These are phyloP conservation scores for Discostella stelligera DNA, from an alignment of 352 stramenopile species.

Conservation along the genomic window DNA sequence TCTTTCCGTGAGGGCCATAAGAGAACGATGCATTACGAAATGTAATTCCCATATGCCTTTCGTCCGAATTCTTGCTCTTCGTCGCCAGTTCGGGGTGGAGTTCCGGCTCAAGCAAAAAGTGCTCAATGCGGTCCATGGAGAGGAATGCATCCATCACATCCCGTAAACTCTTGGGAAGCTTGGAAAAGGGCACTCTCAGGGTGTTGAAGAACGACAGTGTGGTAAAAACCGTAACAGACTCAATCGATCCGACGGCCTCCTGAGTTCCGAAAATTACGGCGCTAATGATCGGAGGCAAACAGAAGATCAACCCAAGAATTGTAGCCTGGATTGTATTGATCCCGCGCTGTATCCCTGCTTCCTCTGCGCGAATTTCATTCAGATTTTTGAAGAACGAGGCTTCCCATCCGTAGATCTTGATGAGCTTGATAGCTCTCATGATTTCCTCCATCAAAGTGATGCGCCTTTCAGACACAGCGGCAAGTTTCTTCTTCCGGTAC, in stretches of 20 bases:
- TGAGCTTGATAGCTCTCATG: conserved; percentile 5
- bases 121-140: conserved; percentile 7
- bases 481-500: conserved; percentile 15
- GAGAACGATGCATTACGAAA: conserved; percentile 5
- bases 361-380: conserved; percentile 6
- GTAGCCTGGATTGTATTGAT: conserved; percentile 7
- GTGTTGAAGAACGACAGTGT: conserved; percentile 7
- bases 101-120: conserved; percentile 9
- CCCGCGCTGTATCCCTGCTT: conserved; percentile 7
- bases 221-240: conserved; percentile 6
- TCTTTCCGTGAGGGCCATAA: conserved; percentile 5
- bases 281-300: conserved; percentile 6
- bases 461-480: conserved; percentile 1
- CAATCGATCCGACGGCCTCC: conserved; percentile 6
- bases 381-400: conserved; percentile 7
- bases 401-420: conserved; percentile 9
- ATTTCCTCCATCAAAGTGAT: conserved; percentile 9
- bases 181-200: conserved; percentile 2
- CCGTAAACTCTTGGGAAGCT: conserved; percentile 4
- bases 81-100: conserved; percentile 5
- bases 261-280: conserved; percentile 4
- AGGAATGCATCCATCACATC: conserved; percentile 5
- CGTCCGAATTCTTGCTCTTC: conserved; percentile 6
- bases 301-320: conserved; percentile 10
- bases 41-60: neutral